A percentile compares a stretch with the other conserved stretches of the same genome.
Evolutionary conservation across 2,329 filamentous ascomycete species (phyloP).

Genomic region (Chrysosphaeria jannelii): DNA sequence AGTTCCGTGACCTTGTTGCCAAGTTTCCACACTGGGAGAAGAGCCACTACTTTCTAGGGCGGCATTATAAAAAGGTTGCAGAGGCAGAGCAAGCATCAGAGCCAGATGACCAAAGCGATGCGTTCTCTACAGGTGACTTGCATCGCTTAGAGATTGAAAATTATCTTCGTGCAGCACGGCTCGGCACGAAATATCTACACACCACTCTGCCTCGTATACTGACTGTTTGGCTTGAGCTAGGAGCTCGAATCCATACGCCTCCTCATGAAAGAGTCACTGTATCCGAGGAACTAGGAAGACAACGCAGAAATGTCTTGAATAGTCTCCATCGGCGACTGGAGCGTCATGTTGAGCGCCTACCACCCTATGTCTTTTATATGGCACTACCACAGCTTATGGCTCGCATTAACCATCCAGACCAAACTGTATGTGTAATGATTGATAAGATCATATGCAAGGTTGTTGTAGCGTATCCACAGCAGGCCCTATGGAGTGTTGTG

Average conservation of each 20-base stretch:
- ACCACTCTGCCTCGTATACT: slow-evolving; percentile 77
- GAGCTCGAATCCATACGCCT: slow-evolving; percentile 37
- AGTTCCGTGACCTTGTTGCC: slow-evolving; percentile 59
- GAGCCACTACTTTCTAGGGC: slow-evolving; percentile 85
- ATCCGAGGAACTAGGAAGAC: slow-evolving; percentile 19
- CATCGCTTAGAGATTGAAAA: slow-evolving; percentile 81
- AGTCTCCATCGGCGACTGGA: slow-evolving; percentile 43
- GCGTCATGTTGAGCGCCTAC: slow-evolving; percentile 46
- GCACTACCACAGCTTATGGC: slow-evolving; percentile 79
- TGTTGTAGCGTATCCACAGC: slow-evolving; percentile 62
- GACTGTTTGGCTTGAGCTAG: slow-evolving; percentile 83
- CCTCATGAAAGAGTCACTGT: slow-evolving; percentile 22
- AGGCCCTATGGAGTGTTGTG: slow-evolving; percentile 73
- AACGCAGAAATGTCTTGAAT: slow-evolving; percentile 33
- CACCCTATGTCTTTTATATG: slow-evolving; percentile 52
- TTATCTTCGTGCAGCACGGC: slow-evolving; percentile 60
- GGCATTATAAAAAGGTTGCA: slow-evolving; percentile 87
- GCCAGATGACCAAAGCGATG: slow-evolving; percentile 44
- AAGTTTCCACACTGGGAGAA: slow-evolving; percentile 61
- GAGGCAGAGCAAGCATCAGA: slow-evolving; percentile 64
- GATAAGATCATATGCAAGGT: slow-evolving; percentile 61
- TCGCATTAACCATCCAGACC: slow-evolving; percentile 70
- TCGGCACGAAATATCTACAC: slow-evolving; percentile 84
- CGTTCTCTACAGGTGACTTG: slow-evolving; percentile 51
- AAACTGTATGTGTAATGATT: slow-evolving; percentile 45